Conservation (phyloP, 495 filamentous ascomycete species). For the Endocarpon pusillum region DNA sequence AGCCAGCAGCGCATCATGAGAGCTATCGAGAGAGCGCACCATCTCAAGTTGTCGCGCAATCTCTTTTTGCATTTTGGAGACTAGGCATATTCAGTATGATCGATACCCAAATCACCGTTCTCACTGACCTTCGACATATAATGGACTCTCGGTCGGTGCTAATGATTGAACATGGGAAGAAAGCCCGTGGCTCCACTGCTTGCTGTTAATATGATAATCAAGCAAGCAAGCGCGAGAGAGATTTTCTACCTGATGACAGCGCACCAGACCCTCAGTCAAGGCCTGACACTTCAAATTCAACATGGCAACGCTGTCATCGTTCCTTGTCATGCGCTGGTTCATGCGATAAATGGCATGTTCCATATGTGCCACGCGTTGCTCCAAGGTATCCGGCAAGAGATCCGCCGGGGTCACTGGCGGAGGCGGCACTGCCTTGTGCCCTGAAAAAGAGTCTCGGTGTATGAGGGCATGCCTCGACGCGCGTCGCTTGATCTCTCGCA, state of each 20-base stretch:
- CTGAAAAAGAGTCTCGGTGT: slow-evolving; percentile 80
- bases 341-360: slow-evolving; percentile 77
- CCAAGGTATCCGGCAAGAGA: slow-evolving; percentile 57
- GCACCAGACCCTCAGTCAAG: slow-evolving; percentile 63
- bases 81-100: slow-evolving; percentile 34
- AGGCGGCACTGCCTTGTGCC: slow-evolving; percentile 52
- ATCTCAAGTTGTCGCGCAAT: slow-evolving; percentile 72
- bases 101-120: slow-evolving; percentile 19
- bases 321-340: slow-evolving; percentile 52
- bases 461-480: slow-evolving; percentile 93
- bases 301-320: slow-evolving; percentile 66
- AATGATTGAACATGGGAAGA: slow-evolving; percentile 53
- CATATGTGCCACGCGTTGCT: slow-evolving; percentile 55
- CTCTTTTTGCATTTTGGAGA: slow-evolving; percentile 63
- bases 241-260: slow-evolving; percentile 55
- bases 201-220: slow-evolving; percentile 9
- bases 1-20: slow-evolving; percentile 57
- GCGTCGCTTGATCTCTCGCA: slow-evolving; percentile 89
- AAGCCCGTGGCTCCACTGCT: slow-evolving; percentile 57
- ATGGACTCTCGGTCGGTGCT: slow-evolving; percentile 48
- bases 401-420: slow-evolving; percentile 76
- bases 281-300: slow-evolving; percentile 67
- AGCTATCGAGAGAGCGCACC: slow-evolving; percentile 51
- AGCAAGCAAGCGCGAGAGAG: slow-evolving; percentile 2
- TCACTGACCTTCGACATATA: slow-evolving; percentile 36